Conservation (phyloP, 2,329 filamentous ascomycete species). For the Aspergillus transmontanensis region DNA sequence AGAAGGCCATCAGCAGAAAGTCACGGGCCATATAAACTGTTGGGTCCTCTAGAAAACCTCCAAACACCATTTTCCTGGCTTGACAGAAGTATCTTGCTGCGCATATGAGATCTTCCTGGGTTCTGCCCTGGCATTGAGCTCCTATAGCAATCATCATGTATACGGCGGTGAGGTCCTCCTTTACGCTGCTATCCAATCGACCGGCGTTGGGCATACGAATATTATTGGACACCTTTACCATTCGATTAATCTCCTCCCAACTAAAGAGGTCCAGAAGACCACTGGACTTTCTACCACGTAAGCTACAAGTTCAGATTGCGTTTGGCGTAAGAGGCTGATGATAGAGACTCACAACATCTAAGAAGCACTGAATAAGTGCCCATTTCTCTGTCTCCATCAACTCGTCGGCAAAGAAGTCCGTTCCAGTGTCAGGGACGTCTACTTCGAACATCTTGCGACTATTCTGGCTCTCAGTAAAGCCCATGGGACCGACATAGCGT, state of each 20-base stretch:
- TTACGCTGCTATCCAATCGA: background rate
- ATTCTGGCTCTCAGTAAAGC: conserved; percentile 1
- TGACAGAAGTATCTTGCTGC: conserved; percentile 42
- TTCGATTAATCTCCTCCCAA: background rate
- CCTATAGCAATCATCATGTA: conserved; percentile 57
- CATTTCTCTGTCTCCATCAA: conserved; percentile 1
- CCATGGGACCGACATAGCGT: background rate
- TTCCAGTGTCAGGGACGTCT: background rate
- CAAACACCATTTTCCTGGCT: conserved; percentile 45
- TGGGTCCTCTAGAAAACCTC: conserved; percentile 56
- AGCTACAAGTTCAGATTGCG: background rate
- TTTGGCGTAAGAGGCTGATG: background rate
- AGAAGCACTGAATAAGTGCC: background rate
- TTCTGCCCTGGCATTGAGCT: conserved; percentile 47
- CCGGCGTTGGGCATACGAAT: background rate
- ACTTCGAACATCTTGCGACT: conserved; percentile 5
- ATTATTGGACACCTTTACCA: background rate
- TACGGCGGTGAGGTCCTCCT: background rate
- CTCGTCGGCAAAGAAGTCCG: background rate
- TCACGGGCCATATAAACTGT: conserved; percentile 55
- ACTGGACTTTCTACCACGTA: background rate
- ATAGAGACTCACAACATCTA: background rate
- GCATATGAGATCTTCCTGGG: conserved; percentile 49
- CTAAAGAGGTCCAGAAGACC: conserved; percentile 1
- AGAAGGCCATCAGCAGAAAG: conserved; percentile 61